A percentile compares a stretch with the other conserved stretches of the same genome.
Evolutionary conservation across 2,329 filamentous ascomycete species (phyloP).

Genomic region (Ophiosphaerella korrae): DNA sequence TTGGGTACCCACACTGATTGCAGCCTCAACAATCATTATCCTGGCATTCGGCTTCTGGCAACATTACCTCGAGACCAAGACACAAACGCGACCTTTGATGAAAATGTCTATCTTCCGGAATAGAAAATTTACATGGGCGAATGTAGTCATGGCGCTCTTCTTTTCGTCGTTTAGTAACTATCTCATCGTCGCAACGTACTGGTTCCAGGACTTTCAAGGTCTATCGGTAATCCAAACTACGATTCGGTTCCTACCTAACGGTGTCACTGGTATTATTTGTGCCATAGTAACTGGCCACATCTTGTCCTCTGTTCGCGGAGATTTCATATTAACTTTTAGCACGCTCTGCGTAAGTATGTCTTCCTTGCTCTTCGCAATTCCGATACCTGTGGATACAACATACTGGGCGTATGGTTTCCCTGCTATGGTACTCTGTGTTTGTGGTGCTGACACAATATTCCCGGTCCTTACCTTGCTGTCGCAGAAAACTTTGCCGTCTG

Average conservation of each 20-base stretch:
- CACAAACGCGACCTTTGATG: constrained; percentile 62
- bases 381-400: constrained; percentile 63
- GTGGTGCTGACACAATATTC: constrained; percentile 71
- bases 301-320: constrained; percentile 59
- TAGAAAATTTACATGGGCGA: constrained; percentile 64
- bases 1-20: constrained; percentile 66
- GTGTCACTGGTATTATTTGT: constrained; percentile 63
- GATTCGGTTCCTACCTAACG: constrained; percentile 70
- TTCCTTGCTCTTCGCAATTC: constrained; percentile 66
- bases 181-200: constrained; percentile 71
- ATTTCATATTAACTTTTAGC: constrained; percentile 63
- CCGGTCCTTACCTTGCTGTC: constrained; percentile 70
- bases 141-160: constrained; percentile 69
- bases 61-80: constrained; percentile 61
- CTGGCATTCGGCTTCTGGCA: constrained; percentile 66
- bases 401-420: constrained; percentile 72
- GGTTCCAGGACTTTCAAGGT: constrained; percentile 70
- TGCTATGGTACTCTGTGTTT: constrained; percentile 68
- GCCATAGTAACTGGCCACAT: constrained; percentile 56
- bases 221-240: constrained; percentile 68
- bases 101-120: constrained; percentile 69
- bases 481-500: constrained; percentile 64
- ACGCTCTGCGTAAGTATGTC: constrained; percentile 61
- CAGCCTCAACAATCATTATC: constrained; percentile 62
- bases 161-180: constrained; percentile 72